Conservation (phyloP, 2,329 filamentous ascomycete species). For the Tympanopsis confertula region DNA sequence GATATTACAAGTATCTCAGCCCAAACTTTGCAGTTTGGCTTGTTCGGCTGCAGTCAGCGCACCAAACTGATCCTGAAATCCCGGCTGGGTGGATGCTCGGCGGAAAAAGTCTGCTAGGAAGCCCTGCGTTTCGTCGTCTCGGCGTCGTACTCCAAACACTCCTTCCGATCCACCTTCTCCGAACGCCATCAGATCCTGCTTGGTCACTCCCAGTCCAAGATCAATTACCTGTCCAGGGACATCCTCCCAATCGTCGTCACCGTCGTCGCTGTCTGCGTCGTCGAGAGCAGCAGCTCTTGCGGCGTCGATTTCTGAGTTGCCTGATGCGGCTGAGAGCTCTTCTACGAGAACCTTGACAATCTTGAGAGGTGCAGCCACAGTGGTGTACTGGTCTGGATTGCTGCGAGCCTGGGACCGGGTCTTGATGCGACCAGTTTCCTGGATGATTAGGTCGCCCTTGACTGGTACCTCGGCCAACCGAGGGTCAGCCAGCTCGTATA, state of each 20-base stretch:
- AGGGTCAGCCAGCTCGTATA: conserved; percentile 77
- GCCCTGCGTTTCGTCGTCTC: conserved; percentile 81
- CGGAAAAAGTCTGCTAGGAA: conserved; percentile 78
- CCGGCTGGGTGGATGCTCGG: conserved; percentile 17
- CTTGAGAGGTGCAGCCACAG: conserved; percentile 79
- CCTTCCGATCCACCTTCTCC: conserved; percentile 45
- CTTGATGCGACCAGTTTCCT: conserved; percentile 73
- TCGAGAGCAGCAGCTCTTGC: conserved; percentile 49
- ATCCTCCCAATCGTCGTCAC: conserved; percentile 84
- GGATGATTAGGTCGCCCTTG: conserved; percentile 81
- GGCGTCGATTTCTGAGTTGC: conserved; percentile 45
- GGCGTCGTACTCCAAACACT: conserved; percentile 40
- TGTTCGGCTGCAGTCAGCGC: conserved; percentile 9
- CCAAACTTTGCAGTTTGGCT: conserved; percentile 6
- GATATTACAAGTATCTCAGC: neutral
- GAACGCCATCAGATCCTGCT: conserved; percentile 71
- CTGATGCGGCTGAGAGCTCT: conserved; percentile 74
- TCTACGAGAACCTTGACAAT: conserved; percentile 93
- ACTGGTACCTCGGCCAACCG: conserved; percentile 71
- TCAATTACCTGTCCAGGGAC: conserved; percentile 60
- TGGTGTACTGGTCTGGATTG: conserved; percentile 82
- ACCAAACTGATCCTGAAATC: conserved; percentile 7
- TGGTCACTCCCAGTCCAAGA: conserved; percentile 56
- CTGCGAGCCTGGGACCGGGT: conserved; percentile 81
- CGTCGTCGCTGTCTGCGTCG: conserved; percentile 53